Conservation (phyloP, 192 early-diverging fungal species). For the Phlyctochytrium arcticum region DNA sequence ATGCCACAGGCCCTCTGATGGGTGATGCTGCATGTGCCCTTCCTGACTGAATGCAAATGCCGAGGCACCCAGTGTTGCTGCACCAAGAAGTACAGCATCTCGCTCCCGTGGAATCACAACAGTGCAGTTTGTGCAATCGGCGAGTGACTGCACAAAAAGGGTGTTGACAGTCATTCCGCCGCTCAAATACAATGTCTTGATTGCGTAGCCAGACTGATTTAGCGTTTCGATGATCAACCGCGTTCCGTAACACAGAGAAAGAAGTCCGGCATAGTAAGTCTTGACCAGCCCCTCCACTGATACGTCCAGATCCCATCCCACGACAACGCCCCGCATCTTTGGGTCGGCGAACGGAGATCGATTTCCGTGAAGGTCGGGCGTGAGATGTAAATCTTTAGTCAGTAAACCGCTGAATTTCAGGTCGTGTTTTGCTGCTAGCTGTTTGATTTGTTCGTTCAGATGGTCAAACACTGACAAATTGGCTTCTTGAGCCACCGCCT, state of each 20-base stretch:
- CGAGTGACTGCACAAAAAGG: conserved; percentile 56
- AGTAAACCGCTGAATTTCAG: conserved; percentile 11
- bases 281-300: conserved; percentile 44
- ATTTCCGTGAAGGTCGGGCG: conserved; percentile 78
- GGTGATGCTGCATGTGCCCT: conserved; percentile 4
- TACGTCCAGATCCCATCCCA: conserved; percentile 37
- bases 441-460: conserved; percentile 44
- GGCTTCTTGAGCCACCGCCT: conserved; percentile 6
- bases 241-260: conserved; percentile 63
- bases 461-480: conserved; percentile 40
- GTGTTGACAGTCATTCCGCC: conserved; percentile 64
- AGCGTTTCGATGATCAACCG: conserved; percentile 56
- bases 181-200: conserved; percentile 57
- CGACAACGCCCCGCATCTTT: conserved; percentile 51
- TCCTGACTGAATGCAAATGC: conserved; percentile 32
- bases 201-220: conserved; percentile 42
- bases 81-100: conserved; percentile 64
- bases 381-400: conserved; percentile 49
- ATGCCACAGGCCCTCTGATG: conserved; percentile 40
- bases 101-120: conserved; percentile 54
- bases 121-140: conserved; percentile 50
- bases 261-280: conserved; percentile 54
- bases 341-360: conserved; percentile 68
- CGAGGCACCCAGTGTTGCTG: conserved; percentile 61
- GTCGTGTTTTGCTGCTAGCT: conserved; percentile 20